These are phyloP conservation scores for Phoma sp. DNA, from an alignment of 2,329 filamentous ascomycete species.

Conservation along the genomic window DNA sequence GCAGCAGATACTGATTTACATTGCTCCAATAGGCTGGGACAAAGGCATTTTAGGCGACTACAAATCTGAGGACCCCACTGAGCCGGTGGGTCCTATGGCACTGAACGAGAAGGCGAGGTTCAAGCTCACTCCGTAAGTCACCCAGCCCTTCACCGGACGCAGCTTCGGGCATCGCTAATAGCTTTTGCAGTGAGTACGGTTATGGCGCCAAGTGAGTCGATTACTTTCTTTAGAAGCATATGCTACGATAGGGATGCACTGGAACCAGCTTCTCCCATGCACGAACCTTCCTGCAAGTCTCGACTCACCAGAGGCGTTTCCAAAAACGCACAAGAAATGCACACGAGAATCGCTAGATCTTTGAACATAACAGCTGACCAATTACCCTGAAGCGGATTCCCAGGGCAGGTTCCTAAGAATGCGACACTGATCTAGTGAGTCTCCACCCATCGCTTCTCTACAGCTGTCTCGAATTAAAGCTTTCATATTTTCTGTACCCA, in stretches of 20 bases:
- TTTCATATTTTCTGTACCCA: background rate
- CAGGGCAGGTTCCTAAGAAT: slow-evolving; percentile 76
- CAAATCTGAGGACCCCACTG: slow-evolving; percentile 9
- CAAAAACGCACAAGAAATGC: background rate
- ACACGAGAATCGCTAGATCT: background rate
- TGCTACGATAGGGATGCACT: too few relatives aligned
- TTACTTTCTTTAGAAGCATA: background rate
- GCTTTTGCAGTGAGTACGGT: slow-evolving; percentile 43
- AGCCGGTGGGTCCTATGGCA: slow-evolving; percentile 69
- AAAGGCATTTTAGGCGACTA: slow-evolving; percentile 69
- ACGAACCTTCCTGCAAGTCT: too few relatives aligned
- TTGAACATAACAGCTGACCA: slow-evolving; percentile 28
- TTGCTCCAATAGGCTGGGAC: slow-evolving; percentile 54
- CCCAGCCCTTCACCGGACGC: slow-evolving; percentile 2
- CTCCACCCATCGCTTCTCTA: background rate
- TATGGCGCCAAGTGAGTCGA: slow-evolving; percentile 48
- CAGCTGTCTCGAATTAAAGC: background rate
- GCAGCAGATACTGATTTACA: background rate
- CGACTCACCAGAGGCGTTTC: too few relatives aligned
- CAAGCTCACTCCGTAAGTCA: slow-evolving; percentile 75
- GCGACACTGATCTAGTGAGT: slow-evolving; percentile 86
- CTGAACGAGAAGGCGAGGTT: slow-evolving; percentile 89
- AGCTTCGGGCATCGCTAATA: slow-evolving; percentile 23
- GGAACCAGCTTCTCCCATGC: too few relatives aligned
- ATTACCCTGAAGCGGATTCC: slow-evolving; percentile 69